These are phyloP conservation scores for Boechera divaricarpa DNA, from an alignment of 345 rosid species.

Conservation along the genomic window DNA sequence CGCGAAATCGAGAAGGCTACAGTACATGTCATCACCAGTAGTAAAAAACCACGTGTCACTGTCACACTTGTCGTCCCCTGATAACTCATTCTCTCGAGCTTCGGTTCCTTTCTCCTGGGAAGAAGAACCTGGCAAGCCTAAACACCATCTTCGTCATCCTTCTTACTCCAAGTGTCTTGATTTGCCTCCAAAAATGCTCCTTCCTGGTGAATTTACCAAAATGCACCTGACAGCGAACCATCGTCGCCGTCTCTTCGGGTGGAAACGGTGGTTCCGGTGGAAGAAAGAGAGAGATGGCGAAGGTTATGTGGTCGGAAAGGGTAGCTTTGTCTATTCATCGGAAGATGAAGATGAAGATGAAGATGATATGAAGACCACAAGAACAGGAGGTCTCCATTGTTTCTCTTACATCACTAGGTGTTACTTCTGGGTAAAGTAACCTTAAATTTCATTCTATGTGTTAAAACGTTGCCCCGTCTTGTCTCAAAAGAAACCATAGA, in stretches of 20 bases:
- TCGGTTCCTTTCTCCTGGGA: conserved; percentile 87
- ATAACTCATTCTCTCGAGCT: conserved; percentile 60
- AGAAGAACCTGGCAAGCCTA: conserved; percentile 86
- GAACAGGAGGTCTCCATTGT: conserved; percentile 39
- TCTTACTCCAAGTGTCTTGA: conserved; percentile 50
- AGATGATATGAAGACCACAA: conserved; percentile 36
- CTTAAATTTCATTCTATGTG: neutral
- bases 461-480: neutral
- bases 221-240: conserved; percentile 19
- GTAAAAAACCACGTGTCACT: conserved; percentile 21
- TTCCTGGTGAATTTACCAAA: conserved; percentile 47
- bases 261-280: conserved; percentile 52
- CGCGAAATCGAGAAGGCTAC: conserved; percentile 38
- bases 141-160: conserved; percentile 41
- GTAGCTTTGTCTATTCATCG: conserved; percentile 54
- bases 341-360: conserved; percentile 25
- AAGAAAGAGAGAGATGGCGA: conserved; percentile 47
- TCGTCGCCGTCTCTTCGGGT: neutral
- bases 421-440: conserved; percentile 58
- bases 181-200: conserved; percentile 62
- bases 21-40: conserved; percentile 47
- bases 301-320: conserved; percentile 34
- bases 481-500: neutral
- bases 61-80: conserved; percentile 45
- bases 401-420: conserved; percentile 44